Evolutionary conservation across 208 protist species (phyloP).

Genomic region (Acanthamoeba triangularis): DNA sequence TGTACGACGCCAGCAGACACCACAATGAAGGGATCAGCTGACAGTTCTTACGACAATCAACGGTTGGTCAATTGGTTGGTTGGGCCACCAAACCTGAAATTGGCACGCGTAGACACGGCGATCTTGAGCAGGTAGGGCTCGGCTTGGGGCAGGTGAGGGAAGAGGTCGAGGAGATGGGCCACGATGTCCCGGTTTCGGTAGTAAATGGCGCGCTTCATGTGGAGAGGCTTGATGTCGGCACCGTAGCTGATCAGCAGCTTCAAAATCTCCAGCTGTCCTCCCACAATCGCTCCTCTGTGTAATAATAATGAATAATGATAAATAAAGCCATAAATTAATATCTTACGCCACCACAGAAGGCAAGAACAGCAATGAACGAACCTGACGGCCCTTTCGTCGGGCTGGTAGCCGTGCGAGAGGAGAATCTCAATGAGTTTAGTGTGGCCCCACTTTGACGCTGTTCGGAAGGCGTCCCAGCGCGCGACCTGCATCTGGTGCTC

Average conservation of each 20-base stretch:
- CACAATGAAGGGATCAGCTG: not conserved
- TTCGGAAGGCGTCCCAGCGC: slow-evolving; percentile 28
- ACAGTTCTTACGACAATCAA: not conserved
- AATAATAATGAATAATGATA: too few relatives aligned
- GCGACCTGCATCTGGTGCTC: slow-evolving; percentile 24
- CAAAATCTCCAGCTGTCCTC: slow-evolving; percentile 11
- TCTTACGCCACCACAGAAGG: too few relatives aligned
- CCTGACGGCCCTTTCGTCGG: slow-evolving; percentile 1
- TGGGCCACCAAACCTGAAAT: slow-evolving; percentile 1
- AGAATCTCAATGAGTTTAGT: slow-evolving; percentile 24
- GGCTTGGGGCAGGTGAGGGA: slow-evolving; percentile 10
- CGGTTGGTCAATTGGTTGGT: too few relatives aligned
- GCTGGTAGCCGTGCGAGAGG: slow-evolving; percentile 42
- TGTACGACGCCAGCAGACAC: not conserved
- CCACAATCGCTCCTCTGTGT: slow-evolving; percentile 27
- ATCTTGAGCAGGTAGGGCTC: slow-evolving; percentile 56
- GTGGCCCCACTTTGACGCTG: slow-evolving; percentile 38
- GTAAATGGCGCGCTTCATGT: slow-evolving; percentile 53
- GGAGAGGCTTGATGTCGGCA: slow-evolving; percentile 11
- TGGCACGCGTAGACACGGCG: slow-evolving; percentile 11
- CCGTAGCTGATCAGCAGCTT: slow-evolving; percentile 45
- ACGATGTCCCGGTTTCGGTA: slow-evolving; percentile 26
- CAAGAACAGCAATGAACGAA: too few relatives aligned
- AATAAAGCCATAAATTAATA: too few relatives aligned
- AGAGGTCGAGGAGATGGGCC: not conserved